phyloP scores from a whole-genome alignment of 1,139 yeast species.

The Maudiozyma humilis region DNA sequence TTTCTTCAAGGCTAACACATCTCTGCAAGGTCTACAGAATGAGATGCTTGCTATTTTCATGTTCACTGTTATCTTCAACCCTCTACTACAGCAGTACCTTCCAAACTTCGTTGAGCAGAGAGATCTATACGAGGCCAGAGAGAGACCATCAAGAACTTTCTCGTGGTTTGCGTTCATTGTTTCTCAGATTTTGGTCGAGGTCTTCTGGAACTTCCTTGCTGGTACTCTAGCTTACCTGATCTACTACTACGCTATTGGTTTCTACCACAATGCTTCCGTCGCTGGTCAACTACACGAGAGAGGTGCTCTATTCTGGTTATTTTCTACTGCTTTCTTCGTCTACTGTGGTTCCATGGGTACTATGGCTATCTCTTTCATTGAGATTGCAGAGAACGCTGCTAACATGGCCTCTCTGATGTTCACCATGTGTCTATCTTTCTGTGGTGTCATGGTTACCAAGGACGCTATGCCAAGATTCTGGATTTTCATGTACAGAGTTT shows the following conservation, averaged over 20 bases:
- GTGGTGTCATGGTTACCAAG: constrained; percentile 71
- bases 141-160: constrained; percentile 65
- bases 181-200: constrained; percentile 58
- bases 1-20: constrained; percentile 57
- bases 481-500: constrained; percentile 55
- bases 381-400: constrained; percentile 67
- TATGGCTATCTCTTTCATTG: constrained; percentile 43
- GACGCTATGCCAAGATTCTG: constrained; percentile 50
- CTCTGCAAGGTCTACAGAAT: constrained; percentile 53
- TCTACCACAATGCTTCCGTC: constrained; percentile 47
- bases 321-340: constrained; percentile 46
- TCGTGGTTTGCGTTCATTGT: constrained; percentile 54
- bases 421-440: constrained; percentile 63
- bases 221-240: constrained; percentile 63
- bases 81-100: constrained; percentile 63
- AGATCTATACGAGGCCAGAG: constrained; percentile 80
- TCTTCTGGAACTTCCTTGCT: constrained; percentile 63
- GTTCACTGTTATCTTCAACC: constrained; percentile 51
- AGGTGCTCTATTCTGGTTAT: constrained; percentile 64
- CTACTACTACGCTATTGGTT: constrained; percentile 79
- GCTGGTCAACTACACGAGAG: constrained; percentile 48
- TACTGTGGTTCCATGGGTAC: constrained; percentile 62
- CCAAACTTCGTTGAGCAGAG: constrained; percentile 68
- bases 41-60: constrained; percentile 65
- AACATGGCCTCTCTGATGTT: constrained; percentile 55